phyloP scores from a whole-genome alignment of 768 basidiomycete genomes.

The Galerina marginata region DNA sequence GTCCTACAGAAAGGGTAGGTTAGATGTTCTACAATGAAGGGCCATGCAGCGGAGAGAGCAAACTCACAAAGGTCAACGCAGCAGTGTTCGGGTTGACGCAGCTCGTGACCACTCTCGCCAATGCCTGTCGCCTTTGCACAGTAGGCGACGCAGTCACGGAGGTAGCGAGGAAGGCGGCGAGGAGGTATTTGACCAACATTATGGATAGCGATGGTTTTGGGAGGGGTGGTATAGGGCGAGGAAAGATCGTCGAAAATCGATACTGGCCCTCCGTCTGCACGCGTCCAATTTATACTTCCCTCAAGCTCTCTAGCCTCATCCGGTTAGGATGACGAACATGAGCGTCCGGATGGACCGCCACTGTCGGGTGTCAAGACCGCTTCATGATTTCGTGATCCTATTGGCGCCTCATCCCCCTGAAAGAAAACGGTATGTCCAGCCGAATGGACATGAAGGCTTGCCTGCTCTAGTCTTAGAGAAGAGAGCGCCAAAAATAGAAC shows the following conservation, averaged over 20 bases:
- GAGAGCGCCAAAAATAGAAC: too few species aligned
- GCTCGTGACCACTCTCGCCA: constrained; percentile 36
- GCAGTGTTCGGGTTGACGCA: constrained; percentile 46
- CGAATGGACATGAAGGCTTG: too few species aligned
- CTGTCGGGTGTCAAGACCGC: too few species aligned
- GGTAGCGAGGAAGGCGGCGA: constrained; percentile 18
- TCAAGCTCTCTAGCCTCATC: too few species aligned
- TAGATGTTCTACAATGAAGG: too few species aligned
- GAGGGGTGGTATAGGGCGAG: neutral
- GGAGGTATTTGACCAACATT: constrained; percentile 23
- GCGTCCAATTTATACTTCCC: neutral
- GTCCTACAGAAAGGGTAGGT: constrained; percentile 33
- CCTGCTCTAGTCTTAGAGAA: too few species aligned
- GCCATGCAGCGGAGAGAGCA: neutral
- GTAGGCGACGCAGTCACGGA: constrained; percentile 23
- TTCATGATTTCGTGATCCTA: too few species aligned
- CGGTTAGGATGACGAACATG: too few species aligned
- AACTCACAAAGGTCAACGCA: constrained; percentile 49
- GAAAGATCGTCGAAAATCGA: neutral
- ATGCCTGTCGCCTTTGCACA: constrained; percentile 18
- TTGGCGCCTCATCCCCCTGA: too few species aligned
- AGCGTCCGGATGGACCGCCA: too few species aligned
- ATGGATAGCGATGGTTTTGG: neutral
- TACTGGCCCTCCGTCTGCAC: neutral
- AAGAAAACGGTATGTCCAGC: too few species aligned